Percentiles rank a stretch among this genome's conserved stretches.
These are phyloP conservation scores for Linnemannia schmuckeri DNA, from an alignment of 192 early-diverging fungal genomes.

Conservation along the genomic window DNA sequence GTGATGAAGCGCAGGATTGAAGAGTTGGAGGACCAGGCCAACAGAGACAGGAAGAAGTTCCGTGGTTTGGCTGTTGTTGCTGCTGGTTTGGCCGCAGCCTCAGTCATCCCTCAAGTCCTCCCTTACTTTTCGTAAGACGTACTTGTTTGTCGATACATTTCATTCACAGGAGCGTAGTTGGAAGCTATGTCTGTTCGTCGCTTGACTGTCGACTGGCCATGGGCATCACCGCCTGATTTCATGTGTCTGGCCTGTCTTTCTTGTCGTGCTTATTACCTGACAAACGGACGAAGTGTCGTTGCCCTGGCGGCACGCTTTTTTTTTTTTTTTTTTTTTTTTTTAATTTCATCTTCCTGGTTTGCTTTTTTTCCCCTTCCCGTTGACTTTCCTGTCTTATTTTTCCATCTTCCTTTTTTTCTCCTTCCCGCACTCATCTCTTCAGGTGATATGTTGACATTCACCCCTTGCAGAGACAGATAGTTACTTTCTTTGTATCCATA, in stretches of 20 bases:
- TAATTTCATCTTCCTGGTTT: too few species aligned
- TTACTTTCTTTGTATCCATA: neutral
- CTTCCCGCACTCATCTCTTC: neutral
- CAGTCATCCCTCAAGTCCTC: slow-evolving; percentile 51
- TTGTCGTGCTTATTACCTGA: neutral
- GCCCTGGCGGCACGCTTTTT: neutral
- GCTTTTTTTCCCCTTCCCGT: neutral
- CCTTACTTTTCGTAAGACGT: slow-evolving; percentile 42
- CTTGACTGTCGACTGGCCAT: neutral
- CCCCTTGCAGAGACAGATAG: neutral
- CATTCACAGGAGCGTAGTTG: neutral
- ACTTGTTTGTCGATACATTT: neutral
- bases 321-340: neutral
- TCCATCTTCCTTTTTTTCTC: neutral
- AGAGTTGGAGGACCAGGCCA: slow-evolving; percentile 46
- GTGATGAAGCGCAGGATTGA: slow-evolving; percentile 51
- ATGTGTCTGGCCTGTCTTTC: neutral
- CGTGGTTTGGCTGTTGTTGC: slow-evolving; percentile 47
- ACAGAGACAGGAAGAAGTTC: slow-evolving; percentile 46
- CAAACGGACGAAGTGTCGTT: neutral
- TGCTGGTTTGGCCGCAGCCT: slow-evolving; percentile 43
- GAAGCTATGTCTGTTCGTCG: neutral
- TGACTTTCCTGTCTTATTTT: neutral
- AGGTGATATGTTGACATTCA: neutral
- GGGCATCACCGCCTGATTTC: neutral